These are phyloP conservation scores for Piromyces finnis DNA, from an alignment of 192 early-diverging fungal genomes.

Conservation along the genomic window DNA sequence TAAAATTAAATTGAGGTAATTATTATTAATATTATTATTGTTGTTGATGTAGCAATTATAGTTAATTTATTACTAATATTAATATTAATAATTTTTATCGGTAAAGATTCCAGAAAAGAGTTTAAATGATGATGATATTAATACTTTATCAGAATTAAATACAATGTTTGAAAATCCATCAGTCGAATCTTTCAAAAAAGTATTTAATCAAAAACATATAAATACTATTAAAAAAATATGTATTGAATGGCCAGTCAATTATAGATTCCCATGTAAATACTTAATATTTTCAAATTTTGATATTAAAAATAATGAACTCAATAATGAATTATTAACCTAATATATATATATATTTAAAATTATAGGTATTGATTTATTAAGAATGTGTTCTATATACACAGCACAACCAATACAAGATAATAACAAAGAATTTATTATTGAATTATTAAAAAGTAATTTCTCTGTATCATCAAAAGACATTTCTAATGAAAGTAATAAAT, in stretches of 20 bases:
- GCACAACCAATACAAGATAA: background rate
- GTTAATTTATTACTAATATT: too few relatives aligned
- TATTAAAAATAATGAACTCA: too few relatives aligned
- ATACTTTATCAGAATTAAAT: background rate
- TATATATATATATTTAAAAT: too few relatives aligned
- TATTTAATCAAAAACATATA: background rate
- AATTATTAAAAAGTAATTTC: background rate
- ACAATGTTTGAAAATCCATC: background rate
- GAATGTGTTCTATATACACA: background rate
- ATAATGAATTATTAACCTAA: too few relatives aligned
- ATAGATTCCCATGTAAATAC: background rate
- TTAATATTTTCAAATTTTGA: too few relatives aligned
- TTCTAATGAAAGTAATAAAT: background rate
- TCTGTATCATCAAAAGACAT: background rate
- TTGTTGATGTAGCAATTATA: too few relatives aligned
- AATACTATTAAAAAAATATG: background rate
- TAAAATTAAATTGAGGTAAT: background rate
- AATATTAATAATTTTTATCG: too few relatives aligned
- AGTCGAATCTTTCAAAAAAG: background rate
- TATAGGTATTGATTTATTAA: background rate
- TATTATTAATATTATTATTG: background rate
- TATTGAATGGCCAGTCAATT: background rate
- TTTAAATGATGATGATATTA: background rate
- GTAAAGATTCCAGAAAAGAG: background rate
- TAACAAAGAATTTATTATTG: background rate